These are phyloP conservation scores for Rhizopus microsporus DNA, from an alignment of 371 early-diverging fungal genomes.

Conservation along the genomic window DNA sequence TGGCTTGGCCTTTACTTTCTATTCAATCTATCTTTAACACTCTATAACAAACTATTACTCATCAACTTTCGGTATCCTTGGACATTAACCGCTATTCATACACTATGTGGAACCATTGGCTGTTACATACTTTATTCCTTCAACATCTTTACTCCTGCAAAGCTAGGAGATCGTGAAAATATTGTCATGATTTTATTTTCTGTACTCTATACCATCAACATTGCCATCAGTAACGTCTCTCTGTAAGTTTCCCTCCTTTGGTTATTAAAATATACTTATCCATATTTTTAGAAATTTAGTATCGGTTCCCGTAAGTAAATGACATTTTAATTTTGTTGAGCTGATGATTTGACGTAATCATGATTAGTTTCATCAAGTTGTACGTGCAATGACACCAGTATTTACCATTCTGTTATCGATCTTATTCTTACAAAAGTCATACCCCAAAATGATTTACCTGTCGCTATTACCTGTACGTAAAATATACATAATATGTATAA, in stretches of 20 bases:
- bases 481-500: neutral
- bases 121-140: constrained; percentile 48
- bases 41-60: constrained; percentile 84
- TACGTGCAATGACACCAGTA: constrained; percentile 85
- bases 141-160: constrained; percentile 64
- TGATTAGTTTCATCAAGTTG: constrained; percentile 77
- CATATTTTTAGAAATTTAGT: constrained; percentile 18
- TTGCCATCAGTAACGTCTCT: constrained; percentile 85
- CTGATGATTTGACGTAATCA: constrained; percentile 11
- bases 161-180: constrained; percentile 61
- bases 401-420: constrained; percentile 75
- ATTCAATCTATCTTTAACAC: constrained; percentile 78
- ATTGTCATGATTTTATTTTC: constrained; percentile 79
- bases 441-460: constrained; percentile 59
- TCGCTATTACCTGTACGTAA: constrained; percentile 64
- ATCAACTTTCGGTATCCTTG: constrained; percentile 82
- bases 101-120: constrained; percentile 72
- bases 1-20: constrained; percentile 77
- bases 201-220: constrained; percentile 86
- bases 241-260: constrained; percentile 53
- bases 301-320: constrained; percentile 24
- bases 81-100: constrained; percentile 86
- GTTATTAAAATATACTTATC: neutral
- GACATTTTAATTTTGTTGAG: constrained; percentile 1
- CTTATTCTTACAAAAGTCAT: constrained; percentile 57